These are phyloP conservation scores for Aspergillus piperis DNA, from an alignment of 2,329 filamentous ascomycete genomes.

Conservation along the genomic window DNA sequence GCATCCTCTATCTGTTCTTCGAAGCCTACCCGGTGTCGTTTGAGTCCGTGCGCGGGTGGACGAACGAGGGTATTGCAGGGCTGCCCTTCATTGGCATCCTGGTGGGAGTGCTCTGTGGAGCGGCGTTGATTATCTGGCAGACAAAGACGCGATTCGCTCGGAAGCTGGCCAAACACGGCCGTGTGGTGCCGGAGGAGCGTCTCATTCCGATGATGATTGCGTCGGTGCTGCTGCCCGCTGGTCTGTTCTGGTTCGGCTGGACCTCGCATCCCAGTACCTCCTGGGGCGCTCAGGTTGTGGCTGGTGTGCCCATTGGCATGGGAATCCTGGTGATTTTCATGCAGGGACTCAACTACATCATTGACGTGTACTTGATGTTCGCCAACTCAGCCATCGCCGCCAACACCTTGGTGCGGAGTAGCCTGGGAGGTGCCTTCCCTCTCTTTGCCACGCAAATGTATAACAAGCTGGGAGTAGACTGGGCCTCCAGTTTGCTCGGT, in stretches of 20 bases:
- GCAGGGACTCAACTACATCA: conserved; percentile 44
- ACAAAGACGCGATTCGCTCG: conserved; percentile 45
- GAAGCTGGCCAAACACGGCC: conserved; percentile 33
- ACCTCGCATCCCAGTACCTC: conserved; percentile 41
- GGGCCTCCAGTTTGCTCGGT: conserved; percentile 40
- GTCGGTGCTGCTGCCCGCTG: conserved; percentile 44
- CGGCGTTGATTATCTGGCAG: conserved; percentile 39
- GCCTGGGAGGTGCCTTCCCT: conserved; percentile 35
- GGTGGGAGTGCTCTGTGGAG: conserved; percentile 38
- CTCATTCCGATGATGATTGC: conserved; percentile 49
- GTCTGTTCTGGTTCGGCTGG: conserved; percentile 55
- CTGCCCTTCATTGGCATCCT: conserved; percentile 43
- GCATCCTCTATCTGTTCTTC: conserved; percentile 42
- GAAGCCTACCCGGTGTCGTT: conserved; percentile 47
- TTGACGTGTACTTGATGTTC: conserved; percentile 42
- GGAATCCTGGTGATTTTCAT: conserved; percentile 46
- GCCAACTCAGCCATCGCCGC: conserved; percentile 44
- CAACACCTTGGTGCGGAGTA: conserved; percentile 38
- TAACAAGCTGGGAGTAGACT: conserved; percentile 36
- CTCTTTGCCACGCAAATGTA: conserved; percentile 38
- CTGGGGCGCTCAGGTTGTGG: conserved; percentile 49
- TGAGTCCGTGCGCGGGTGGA: conserved; percentile 40
- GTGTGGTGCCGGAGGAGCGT: conserved; percentile 47
- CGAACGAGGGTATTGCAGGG: conserved; percentile 36
- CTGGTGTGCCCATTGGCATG: conserved; percentile 46